phyloP scores from a whole-genome alignment of 2,329 filamentous ascomycete genomes.

The Hirsutella rhossiliensis region DNA sequence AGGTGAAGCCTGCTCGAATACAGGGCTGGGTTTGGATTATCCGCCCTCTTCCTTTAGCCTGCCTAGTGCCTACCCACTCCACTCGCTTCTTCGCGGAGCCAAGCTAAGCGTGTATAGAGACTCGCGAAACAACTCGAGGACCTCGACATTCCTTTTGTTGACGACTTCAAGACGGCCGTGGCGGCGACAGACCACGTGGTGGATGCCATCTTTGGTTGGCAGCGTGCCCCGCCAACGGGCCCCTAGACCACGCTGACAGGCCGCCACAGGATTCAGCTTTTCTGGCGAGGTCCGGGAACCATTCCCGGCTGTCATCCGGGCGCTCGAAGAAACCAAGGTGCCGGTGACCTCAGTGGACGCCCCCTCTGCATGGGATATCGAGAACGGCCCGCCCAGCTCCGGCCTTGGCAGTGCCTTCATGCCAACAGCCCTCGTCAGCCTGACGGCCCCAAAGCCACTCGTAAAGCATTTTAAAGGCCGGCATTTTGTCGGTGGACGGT shows the following conservation, averaged over 20 bases:
- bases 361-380: slow-evolving; percentile 90
- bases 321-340: slow-evolving; percentile 58
- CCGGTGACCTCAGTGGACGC: slow-evolving; percentile 86
- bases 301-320: slow-evolving; percentile 69
- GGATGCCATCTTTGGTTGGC: slow-evolving; percentile 81
- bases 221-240: not conserved
- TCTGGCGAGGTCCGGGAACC: slow-evolving; percentile 85
- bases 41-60: not conserved
- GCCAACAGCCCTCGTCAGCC: slow-evolving; percentile 68
- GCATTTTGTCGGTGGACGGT: slow-evolving; percentile 85
- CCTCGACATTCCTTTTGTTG: slow-evolving; percentile 70
- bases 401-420: slow-evolving; percentile 72
- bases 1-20: too few relatives aligned
- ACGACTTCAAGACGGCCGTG: slow-evolving; percentile 62
- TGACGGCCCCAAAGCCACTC: slow-evolving; percentile 89
- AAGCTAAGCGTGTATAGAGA: slow-evolving; percentile 37
- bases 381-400: slow-evolving; percentile 64
- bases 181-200: slow-evolving; percentile 65
- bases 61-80: not conserved
- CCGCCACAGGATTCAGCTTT: slow-evolving; percentile 67
- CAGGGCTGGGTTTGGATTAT: not conserved
- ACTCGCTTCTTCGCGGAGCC: not conserved
- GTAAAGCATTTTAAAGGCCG: slow-evolving; percentile 73
- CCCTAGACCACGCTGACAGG: slow-evolving; percentile 1
- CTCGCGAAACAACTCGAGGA: slow-evolving; percentile 75